Conservation (phyloP, 1,284 basidiomycete species). For the Tylopilus sp. region DNA sequence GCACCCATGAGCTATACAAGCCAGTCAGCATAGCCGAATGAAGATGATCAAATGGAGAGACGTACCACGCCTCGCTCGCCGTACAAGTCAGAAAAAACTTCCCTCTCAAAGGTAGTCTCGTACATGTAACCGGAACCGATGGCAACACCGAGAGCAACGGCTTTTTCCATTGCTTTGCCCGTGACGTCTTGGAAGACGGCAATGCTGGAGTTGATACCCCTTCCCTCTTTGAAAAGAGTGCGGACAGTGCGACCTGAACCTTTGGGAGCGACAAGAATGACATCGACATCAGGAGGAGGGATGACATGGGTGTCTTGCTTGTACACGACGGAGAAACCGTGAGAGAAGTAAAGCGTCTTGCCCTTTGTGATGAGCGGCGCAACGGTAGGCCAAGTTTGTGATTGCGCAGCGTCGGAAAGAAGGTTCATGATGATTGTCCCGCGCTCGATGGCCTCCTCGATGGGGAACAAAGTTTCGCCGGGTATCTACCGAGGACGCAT, state of each 20-base stretch:
- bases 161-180: slow-evolving; percentile 97
- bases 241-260: slow-evolving; percentile 98
- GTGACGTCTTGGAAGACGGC: slow-evolving; percentile 94
- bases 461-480: slow-evolving; percentile 96
- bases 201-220: slow-evolving; percentile 91
- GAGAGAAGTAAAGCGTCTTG: slow-evolving; percentile 99
- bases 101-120: slow-evolving; percentile 99
- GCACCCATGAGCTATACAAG: slow-evolving; percentile 86
- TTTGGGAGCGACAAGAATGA: slow-evolving; percentile 99
- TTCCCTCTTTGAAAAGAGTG: slow-evolving; percentile 99
- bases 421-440: slow-evolving; percentile 99
- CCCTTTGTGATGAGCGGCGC: slow-evolving; percentile 95
- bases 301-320: slow-evolving; percentile 96
- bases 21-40: slow-evolving; percentile 12
- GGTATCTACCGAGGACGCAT: slow-evolving; percentile 57
- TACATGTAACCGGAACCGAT: slow-evolving; percentile 97
- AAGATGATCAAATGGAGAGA: slow-evolving; percentile 24
- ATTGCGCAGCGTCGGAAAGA: slow-evolving; percentile 97
- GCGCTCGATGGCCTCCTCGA: slow-evolving; percentile 93
- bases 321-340: slow-evolving; percentile 99
- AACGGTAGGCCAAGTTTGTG: slow-evolving; percentile 87
- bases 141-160: slow-evolving; percentile 90
- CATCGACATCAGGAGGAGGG: slow-evolving; percentile 92
- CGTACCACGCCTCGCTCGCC: slow-evolving; percentile 98
- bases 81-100: slow-evolving; percentile 99